Conservation (phyloP, 306 rosid genomes). For the Sesbania bispinosa region DNA sequence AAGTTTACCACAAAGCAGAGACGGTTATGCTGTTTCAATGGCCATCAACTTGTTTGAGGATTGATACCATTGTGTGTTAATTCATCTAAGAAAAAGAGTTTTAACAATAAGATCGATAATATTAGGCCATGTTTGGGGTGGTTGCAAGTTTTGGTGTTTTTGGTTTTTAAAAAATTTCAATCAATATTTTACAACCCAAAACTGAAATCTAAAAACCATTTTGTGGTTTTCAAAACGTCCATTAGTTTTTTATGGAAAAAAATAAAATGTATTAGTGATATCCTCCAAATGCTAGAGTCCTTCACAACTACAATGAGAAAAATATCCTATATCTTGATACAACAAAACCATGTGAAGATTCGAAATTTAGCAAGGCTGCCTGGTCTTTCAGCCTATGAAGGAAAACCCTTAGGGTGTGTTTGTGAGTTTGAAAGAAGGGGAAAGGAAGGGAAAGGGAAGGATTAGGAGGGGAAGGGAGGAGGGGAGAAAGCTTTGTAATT, state of each 20-base stretch:
- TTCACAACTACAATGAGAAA: background rate
- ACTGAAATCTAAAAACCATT: too few relatives aligned
- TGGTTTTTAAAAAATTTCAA: too few relatives aligned
- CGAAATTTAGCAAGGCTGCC: background rate
- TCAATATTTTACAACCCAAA: too few relatives aligned
- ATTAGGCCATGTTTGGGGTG: too few relatives aligned
- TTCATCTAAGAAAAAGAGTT: background rate
- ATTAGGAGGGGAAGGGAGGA: too few relatives aligned
- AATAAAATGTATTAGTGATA: background rate
- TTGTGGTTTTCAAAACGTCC: too few relatives aligned
- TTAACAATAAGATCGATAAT: background rate
- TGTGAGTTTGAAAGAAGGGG: too few relatives aligned
- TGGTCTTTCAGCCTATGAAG: background rate
- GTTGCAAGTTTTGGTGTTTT: too few relatives aligned
- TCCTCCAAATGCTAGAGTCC: background rate
- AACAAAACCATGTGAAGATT: conserved; percentile 7
- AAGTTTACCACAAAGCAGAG: background rate
- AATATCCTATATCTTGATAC: background rate
- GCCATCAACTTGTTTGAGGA: background rate
- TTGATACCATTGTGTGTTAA: background rate
- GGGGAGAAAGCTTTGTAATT: too few relatives aligned
- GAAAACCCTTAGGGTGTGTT: too few relatives aligned
- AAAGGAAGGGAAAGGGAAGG: too few relatives aligned
- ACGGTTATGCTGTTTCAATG: background rate
- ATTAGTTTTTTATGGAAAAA: too few relatives aligned